Evolutionary conservation across 768 basidiomycete species (phyloP).

Genomic region (Amanita subjunquillea): DNA sequence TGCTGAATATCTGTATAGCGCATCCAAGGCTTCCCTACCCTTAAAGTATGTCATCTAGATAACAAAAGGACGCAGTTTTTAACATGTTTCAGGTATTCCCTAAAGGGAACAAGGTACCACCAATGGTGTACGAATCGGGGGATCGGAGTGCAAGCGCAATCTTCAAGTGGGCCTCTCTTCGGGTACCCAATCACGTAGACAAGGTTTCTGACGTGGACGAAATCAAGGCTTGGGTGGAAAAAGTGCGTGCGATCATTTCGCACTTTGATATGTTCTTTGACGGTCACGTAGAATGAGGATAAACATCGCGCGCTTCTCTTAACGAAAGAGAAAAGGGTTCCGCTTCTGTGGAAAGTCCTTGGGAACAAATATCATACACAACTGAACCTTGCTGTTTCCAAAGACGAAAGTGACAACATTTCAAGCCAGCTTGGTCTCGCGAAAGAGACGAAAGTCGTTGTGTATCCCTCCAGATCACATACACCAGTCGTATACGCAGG

Average conservation of each 20-base stretch:
- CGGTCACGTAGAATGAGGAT: conserved; percentile 17
- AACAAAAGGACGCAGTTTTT: no score
- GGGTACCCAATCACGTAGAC: conserved; percentile 64
- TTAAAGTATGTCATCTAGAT: conserved; percentile 46
- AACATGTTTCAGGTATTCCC: conserved; percentile 52
- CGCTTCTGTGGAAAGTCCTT: conserved; percentile 73
- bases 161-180: conserved; percentile 64
- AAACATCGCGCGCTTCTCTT: conserved; percentile 54
- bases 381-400: conserved; percentile 52
- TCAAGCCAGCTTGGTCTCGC: conserved; percentile 49
- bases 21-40: conserved; percentile 86
- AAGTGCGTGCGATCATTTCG: conserved; percentile 32
- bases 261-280: background rate
- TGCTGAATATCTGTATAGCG: conserved; percentile 25
- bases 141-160: conserved; percentile 67
- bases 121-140: conserved; percentile 54
- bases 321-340: conserved; percentile 68
- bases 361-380: conserved; percentile 60
- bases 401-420: conserved; percentile 54
- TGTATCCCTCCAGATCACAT: conserved; percentile 55
- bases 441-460: conserved; percentile 56
- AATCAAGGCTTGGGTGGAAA: conserved; percentile 57
- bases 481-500: conserved; percentile 60
- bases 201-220: conserved; percentile 46
- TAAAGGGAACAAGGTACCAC: conserved; percentile 50